Evolutionary conservation across 2,329 filamentous ascomycete genomes (phyloP).

Genomic region (Herpomyces periplanetae): DNA sequence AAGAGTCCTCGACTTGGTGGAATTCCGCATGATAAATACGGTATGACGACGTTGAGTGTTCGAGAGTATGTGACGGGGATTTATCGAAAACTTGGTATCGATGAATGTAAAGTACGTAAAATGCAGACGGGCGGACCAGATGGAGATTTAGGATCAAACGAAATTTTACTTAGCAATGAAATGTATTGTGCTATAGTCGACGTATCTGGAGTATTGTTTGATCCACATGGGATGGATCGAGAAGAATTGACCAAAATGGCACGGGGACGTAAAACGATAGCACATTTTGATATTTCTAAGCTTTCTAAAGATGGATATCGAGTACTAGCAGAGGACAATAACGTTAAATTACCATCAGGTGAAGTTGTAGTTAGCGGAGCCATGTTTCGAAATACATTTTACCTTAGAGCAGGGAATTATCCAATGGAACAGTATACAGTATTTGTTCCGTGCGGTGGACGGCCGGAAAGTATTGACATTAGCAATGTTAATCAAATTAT

Average conservation of each 20-base stretch:
- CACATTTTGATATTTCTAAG: conserved; percentile 43
- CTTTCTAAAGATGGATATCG: conserved; percentile 62
- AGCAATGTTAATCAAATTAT: conserved; percentile 58
- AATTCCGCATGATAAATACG: conserved; percentile 79
- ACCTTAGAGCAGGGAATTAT: conserved; percentile 32
- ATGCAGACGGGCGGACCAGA: conserved; percentile 93
- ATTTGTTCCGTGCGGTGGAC: conserved; percentile 83
- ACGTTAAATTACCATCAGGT: conserved; percentile 49
- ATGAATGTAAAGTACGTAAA: conserved; percentile 49
- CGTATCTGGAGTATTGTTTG: conserved; percentile 67
- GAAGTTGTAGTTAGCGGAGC: conserved; percentile 69
- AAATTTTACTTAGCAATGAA: conserved; percentile 79
- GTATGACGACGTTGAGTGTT: conserved; percentile 89
- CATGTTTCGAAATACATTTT: conserved; percentile 86
- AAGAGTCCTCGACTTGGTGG: conserved; percentile 82
- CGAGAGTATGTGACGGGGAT: conserved; percentile 86
- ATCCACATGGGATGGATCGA: conserved; percentile 55
- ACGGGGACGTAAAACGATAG: conserved; percentile 56
- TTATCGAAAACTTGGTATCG: conserved; percentile 73
- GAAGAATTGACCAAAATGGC: conserved; percentile 50
- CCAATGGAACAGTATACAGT: conserved; percentile 28
- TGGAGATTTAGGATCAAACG: conserved; percentile 82
- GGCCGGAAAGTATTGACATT: conserved; percentile 81
- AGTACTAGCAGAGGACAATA: conserved; percentile 60
- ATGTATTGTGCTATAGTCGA: conserved; percentile 89